phyloP scores from a whole-genome alignment of 2,329 filamentous ascomycete species.

The Fulvia fulva region DNA sequence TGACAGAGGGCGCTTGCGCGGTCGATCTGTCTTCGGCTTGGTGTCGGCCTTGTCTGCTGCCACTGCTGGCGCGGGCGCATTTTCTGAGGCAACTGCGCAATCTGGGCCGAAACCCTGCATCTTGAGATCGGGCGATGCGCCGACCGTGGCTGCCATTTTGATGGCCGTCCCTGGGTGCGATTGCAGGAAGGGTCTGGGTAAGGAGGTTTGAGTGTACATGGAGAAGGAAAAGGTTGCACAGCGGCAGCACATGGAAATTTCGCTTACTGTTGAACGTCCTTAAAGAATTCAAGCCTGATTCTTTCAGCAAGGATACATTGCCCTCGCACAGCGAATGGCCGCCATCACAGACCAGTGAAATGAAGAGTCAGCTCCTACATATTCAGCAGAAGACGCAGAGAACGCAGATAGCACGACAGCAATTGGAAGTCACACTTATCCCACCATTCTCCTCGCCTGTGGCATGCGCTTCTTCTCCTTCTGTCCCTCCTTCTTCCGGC shows the following conservation, averaged over 20 bases:
- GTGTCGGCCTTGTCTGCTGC: background rate
- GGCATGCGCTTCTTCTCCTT: conserved; percentile 71
- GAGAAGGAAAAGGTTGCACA: background rate
- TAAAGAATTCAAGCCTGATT: no score
- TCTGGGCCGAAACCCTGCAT: background rate
- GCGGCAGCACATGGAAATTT: background rate
- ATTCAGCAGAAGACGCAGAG: no score
- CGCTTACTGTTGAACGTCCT: background rate
- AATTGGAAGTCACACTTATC: conserved; percentile 2
- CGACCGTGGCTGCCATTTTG: background rate
- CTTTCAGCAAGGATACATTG: no score
- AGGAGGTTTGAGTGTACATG: background rate
- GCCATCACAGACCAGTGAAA: no score
- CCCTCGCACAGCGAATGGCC: no score
- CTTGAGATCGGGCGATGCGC: background rate
- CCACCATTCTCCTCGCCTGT: conserved; percentile 33
- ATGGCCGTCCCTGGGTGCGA: background rate
- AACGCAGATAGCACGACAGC: background rate
- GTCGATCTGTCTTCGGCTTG: background rate
- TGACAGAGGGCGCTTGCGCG: background rate
- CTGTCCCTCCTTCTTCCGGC: conserved; percentile 80
- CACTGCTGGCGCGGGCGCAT: background rate
- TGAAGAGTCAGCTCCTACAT: no score
- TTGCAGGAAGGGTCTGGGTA: background rate
- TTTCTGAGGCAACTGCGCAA: background rate